Conservation (phyloP, 2,329 filamentous ascomycete genomes). For the Neofusicoccum sp. region DNA sequence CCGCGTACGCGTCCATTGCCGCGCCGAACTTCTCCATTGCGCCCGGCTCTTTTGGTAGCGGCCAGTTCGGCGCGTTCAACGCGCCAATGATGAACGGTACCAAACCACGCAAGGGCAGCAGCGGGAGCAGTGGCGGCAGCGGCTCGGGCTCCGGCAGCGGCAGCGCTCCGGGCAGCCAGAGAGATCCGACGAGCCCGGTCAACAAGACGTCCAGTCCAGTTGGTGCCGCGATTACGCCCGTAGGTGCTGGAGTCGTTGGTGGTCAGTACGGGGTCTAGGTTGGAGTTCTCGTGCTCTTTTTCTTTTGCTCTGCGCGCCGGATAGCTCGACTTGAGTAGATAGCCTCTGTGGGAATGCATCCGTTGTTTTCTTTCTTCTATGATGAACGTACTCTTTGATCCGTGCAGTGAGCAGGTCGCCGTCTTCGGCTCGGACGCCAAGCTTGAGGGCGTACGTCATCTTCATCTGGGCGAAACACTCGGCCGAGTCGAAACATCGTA, state of each 20-base stretch:
- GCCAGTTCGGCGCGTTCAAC: slow-evolving; percentile 10
- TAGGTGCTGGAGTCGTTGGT: slow-evolving; percentile 7
- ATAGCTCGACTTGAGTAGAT: slow-evolving; percentile 15
- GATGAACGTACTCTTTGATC: background rate
- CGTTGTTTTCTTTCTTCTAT: slow-evolving; percentile 19
- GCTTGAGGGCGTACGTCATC: background rate
- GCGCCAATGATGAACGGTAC: slow-evolving; percentile 12
- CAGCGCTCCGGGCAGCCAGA: slow-evolving; percentile 38
- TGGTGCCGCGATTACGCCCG: slow-evolving; percentile 3
- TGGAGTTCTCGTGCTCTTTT: background rate
- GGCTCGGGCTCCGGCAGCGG: slow-evolving; percentile 46
- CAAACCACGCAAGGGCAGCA: slow-evolving; percentile 46
- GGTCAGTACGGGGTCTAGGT: background rate
- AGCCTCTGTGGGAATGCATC: slow-evolving; percentile 19
- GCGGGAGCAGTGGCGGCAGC: slow-evolving; percentile 44
- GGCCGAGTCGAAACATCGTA: background rate
- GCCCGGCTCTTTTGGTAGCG: slow-evolving; percentile 38
- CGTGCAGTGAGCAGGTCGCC: no score
- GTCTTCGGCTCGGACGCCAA: background rate
- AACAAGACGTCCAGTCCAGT: slow-evolving; percentile 20
- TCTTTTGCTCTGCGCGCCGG: background rate
- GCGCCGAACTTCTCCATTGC: slow-evolving; percentile 38
- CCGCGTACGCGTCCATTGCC: slow-evolving; percentile 28
- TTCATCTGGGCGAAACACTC: background rate
- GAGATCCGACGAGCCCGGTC: slow-evolving; percentile 42